Base-by-base conservation (phyloP, 192 early-diverging fungal genomes). In the Dissophora globulifera region DNA sequence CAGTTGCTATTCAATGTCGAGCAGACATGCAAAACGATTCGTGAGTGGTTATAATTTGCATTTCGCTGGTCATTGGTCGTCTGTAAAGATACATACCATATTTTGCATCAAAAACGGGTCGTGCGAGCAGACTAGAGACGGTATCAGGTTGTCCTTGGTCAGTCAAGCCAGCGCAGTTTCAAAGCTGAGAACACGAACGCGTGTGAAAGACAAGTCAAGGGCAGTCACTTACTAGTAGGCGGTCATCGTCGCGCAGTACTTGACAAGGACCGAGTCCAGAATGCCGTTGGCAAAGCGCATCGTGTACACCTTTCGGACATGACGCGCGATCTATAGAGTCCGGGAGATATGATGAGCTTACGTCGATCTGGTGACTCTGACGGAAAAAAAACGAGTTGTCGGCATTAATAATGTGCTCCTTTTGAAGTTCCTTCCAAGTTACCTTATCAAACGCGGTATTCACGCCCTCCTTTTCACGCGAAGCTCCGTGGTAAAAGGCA, bases 401-500 rank as follows among this genome's bases (percentile, higher is more conserved):
- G n/a, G n/a, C n/a, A n/a, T n/a, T n/a, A n/a, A n/a, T n/a, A n/a
- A n/a, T n/a, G n/a, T n/a, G n/a, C n/a, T n/a, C n/a, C n/a, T n/a
- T n/a, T n/a, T n/a, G n/a, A n/a, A n/a, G n/a, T n/a, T n/a, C n/a
- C n/a, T n/a, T 38, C 7, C 35, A 13, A 11, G 11, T 16, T 65
- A 93, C 82, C 65, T 83, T 82, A 45, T 80, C 72, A 70, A 91
- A 94, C 25, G 82, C 85, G 49, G 58, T 80, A 50, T 93, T 85
- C 11, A 93, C 85, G 1, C 90, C 87, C 26, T 79, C 79, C 54
- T 87, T 86, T 78, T 94, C 92, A 16, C 89, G 70, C 15, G 85
- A 78, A 4, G 83, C 85, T 60, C 93, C 93, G 41, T 78, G 69
- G 52, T 92, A 93, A 42, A 94, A 87, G 2, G 92, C 93, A 58